These are phyloP conservation scores for Amanita molliuscula DNA, from an alignment of 768 basidiomycete genomes.

Conservation along the genomic window DNA sequence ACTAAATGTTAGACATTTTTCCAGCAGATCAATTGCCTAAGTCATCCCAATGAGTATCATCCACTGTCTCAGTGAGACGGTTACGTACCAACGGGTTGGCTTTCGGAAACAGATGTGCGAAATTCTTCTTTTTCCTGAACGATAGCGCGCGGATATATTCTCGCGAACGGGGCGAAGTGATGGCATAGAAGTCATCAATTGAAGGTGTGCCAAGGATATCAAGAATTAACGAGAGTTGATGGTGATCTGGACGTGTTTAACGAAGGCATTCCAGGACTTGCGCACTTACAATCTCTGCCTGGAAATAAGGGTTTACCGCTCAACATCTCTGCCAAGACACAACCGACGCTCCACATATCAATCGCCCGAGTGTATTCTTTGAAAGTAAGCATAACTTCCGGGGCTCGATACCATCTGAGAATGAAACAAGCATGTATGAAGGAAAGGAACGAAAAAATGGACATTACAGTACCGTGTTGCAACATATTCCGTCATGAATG, in stretches of 20 bases:
- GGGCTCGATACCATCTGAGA: conserved; percentile 72
- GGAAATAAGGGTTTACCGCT: conserved; percentile 80
- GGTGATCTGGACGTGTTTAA: conserved; percentile 14
- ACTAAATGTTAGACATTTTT: conserved; percentile 54
- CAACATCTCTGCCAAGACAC: conserved; percentile 75
- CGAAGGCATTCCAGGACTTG: not conserved
- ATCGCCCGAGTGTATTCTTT: conserved; percentile 83
- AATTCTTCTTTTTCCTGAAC: conserved; percentile 66
- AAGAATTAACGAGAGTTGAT: conserved; percentile 81
- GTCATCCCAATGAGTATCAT: conserved; percentile 20
- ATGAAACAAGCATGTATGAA: not conserved
- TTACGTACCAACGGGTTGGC: conserved; percentile 66
- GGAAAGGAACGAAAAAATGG: not conserved
- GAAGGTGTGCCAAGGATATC: conserved; percentile 86
- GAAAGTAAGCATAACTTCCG: conserved; percentile 93
- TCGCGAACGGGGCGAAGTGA: conserved; percentile 73
- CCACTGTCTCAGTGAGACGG: conserved; percentile 63
- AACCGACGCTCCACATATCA: conserved; percentile 68
- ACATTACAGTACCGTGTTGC: conserved; percentile 45
- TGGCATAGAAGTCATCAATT: conserved; percentile 85
- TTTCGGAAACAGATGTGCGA: conserved; percentile 66
- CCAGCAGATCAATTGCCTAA: not conserved
- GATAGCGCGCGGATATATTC: conserved; percentile 85
- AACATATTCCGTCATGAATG: conserved; percentile 78
- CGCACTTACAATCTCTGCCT: conserved; percentile 62